A percentile compares a stretch with the other conserved stretches of the same genome.
Evolutionary conservation across 768 basidiomycete genomes (phyloP).

Genomic region (Chalciporus sphaerocephalus): DNA sequence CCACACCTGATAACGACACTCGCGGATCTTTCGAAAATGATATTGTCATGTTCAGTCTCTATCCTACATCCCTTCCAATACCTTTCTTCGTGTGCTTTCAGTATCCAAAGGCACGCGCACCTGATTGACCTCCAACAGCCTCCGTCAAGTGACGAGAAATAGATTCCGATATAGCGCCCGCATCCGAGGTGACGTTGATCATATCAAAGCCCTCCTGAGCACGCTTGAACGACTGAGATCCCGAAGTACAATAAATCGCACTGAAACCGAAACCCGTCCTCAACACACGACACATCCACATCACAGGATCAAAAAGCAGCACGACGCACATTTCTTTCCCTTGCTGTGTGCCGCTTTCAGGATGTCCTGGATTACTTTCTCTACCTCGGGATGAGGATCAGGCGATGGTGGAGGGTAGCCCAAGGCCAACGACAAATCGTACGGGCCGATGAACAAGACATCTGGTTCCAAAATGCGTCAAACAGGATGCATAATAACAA

Average conservation of each 20-base stretch:
- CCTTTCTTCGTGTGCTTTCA: constrained; percentile 1
- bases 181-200: constrained; percentile 48
- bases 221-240: constrained; percentile 41
- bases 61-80: neutral
- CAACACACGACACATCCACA: too few species aligned
- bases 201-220: constrained; percentile 52
- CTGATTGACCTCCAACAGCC: constrained; percentile 16
- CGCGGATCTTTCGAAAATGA: too few species aligned
- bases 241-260: constrained; percentile 47
- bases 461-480: constrained; percentile 29
- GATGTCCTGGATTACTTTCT: constrained; percentile 53
- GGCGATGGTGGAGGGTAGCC: constrained; percentile 60
- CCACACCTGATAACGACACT: too few species aligned
- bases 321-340: constrained; percentile 58
- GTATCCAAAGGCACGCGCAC: constrained; percentile 8
- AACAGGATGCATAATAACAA: too few species aligned
- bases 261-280: constrained; percentile 31
- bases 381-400: constrained; percentile 61
- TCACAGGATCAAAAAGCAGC: neutral
- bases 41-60: neutral
- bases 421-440: constrained; percentile 60
- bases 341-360: constrained; percentile 45
- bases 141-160: constrained; percentile 19
- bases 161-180: constrained; percentile 41
- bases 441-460: constrained; percentile 61